Percentiles rank a stretch among this genome's conserved stretches.
phyloP scores from a whole-genome alignment of 495 filamentous ascomycete genomes.

The Hypoxylon subgilvum region DNA sequence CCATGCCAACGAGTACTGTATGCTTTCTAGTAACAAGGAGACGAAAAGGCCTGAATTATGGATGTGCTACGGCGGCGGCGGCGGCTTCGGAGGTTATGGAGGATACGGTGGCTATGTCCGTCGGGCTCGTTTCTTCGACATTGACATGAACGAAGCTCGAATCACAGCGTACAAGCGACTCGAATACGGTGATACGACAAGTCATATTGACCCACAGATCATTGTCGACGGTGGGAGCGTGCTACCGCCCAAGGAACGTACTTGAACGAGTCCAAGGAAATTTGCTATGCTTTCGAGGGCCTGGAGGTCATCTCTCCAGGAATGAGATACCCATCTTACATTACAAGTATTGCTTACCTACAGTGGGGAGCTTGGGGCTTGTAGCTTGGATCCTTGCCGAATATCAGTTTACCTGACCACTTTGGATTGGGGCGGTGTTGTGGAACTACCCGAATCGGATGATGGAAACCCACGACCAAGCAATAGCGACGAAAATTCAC shows the following conservation, averaged over 20 bases:
- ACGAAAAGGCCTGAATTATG: slow-evolving; percentile 74
- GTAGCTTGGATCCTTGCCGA: slow-evolving; percentile 12
- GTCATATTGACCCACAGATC: slow-evolving; percentile 80
- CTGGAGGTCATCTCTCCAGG: neutral
- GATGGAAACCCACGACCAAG: neutral
- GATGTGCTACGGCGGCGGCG: slow-evolving; percentile 96
- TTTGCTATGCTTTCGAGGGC: neutral
- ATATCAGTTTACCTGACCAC: slow-evolving; percentile 1
- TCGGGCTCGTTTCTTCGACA: slow-evolving; percentile 84
- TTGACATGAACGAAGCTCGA: slow-evolving; percentile 84
- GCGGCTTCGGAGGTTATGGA: slow-evolving; percentile 92
- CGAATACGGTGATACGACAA: slow-evolving; percentile 76
- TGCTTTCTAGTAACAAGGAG: slow-evolving; percentile 61
- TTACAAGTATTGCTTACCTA: neutral
- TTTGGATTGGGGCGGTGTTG: slow-evolving; percentile 16
- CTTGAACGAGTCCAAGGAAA: neutral
- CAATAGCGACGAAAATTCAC: neutral
- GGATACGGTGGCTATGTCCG: slow-evolving; percentile 86
- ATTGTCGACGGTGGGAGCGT: slow-evolving; percentile 82
- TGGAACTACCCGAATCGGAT: neutral
- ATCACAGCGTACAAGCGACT: slow-evolving; percentile 92
- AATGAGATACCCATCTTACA: neutral
- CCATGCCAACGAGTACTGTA: slow-evolving; percentile 96
- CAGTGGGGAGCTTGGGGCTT: slow-evolving; percentile 8
- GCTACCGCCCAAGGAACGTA: slow-evolving; percentile 43